These are phyloP conservation scores for Cytospora piceicola DNA, from an alignment of 2,329 filamentous ascomycete genomes.

Conservation along the genomic window DNA sequence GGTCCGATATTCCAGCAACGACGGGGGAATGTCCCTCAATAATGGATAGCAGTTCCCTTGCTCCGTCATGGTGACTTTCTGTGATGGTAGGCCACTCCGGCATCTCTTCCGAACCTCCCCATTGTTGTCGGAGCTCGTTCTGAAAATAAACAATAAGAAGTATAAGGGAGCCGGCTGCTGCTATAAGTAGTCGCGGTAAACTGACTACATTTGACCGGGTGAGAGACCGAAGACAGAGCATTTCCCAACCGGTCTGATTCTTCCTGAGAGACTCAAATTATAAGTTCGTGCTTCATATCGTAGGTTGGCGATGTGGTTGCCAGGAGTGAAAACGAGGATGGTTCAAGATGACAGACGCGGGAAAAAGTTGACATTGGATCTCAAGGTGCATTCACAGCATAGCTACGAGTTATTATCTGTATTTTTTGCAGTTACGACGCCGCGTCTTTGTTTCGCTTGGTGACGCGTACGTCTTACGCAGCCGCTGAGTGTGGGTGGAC, in stretches of 20 bases:
- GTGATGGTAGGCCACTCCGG: neutral
- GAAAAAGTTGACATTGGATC: too few species aligned
- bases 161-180: neutral
- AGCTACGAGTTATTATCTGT: neutral
- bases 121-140: neutral
- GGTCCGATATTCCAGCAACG: neutral
- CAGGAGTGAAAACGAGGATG: neutral
- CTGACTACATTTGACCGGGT: constrained; percentile 2
- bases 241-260: neutral
- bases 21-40: neutral
- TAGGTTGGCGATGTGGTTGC: neutral
- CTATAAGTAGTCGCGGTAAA: neutral
- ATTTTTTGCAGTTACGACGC: neutral
- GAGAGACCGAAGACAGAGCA: neutral
- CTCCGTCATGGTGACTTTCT: neutral
- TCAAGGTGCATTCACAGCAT: too few species aligned
- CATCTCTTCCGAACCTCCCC: neutral
- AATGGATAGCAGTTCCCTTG: neutral
- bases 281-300: neutral
- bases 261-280: neutral
- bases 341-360: too few species aligned
- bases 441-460: neutral
- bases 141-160: constrained; percentile 1
- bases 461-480: neutral
- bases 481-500: neutral